Base-by-base conservation (phyloP, 148 eudicot genomes). In the Vaccinium vitisidaea region DNA sequence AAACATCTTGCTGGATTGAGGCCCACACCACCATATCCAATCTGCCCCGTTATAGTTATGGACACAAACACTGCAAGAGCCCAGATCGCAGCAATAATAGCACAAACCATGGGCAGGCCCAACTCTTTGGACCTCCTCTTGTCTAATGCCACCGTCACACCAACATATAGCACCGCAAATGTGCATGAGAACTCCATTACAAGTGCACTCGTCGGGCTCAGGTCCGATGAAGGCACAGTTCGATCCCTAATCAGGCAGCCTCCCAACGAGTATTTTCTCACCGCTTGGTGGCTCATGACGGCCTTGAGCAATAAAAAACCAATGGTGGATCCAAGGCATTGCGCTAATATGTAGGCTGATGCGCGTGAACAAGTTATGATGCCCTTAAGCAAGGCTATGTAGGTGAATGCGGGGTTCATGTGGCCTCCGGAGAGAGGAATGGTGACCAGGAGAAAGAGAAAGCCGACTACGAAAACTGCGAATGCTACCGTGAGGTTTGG, bases 401-500 rank as follows among this genome's bases (percentile, higher is more conserved):
- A 55, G 55, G 55, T 55, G 58, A 55, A 14, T 13, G 18, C 1
- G 18, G 58, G 16, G 18, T 55, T 55, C 58, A 55, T 14, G 48
- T 12, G 10, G 27, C 46, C 52, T 9, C 16, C 18, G 8, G 80
- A 54, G 43, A 85, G 77, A 21, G 83, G 79, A 27, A 84, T 21
- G 1, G 82, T 55, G 30, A 80, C 86, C 3, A 80, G 13, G 30
- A 84, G 79, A 27, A 82, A 69, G 77, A 83, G 19, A 32, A 83
- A 83, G 67, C 11, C 79, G 32, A 71, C 32, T 8, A 73, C 15
- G 84, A 75, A 80, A 56, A 80, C 36, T 9, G 50, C 9, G 54
- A 85, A n/a, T 0, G 87, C 46, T 23, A 80, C 21, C 2, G 46
- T 23, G 14, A 80, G 58, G 18, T 71, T 70, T 0, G 84, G 80